phyloP scores from a whole-genome alignment of 352 stramenopile species.

The Globisporangium cederbergense region DNA sequence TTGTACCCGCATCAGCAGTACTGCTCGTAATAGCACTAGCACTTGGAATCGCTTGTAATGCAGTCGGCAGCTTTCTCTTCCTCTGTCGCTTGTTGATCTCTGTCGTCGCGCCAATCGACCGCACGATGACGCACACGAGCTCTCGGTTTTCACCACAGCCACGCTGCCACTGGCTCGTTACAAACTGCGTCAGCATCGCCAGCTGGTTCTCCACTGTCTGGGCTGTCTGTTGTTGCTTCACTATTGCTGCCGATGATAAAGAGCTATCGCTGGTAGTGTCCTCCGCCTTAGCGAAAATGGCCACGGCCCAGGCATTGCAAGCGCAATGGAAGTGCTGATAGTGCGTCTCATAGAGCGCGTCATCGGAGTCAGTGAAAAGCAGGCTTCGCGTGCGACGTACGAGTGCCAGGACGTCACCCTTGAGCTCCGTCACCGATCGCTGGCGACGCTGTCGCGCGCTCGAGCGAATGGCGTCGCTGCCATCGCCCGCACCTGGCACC shows the following conservation, averaged over 20 bases:
- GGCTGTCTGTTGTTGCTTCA: neutral
- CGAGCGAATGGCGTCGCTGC: neutral
- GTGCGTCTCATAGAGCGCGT: neutral
- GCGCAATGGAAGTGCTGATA: neutral
- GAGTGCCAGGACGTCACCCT: constrained; percentile 22
- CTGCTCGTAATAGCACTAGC: neutral
- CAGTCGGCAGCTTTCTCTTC: constrained; percentile 7
- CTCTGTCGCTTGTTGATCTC: neutral
- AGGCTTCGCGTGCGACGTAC: constrained; percentile 7
- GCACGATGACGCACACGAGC: constrained; percentile 8
- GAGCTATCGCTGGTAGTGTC: neutral
- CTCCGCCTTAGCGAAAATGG: neutral
- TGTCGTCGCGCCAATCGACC: constrained; percentile 1
- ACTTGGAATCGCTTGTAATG: no score
- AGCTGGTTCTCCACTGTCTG: constrained; percentile 4
- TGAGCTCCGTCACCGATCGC: constrained; percentile 15
- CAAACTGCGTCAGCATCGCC: neutral
- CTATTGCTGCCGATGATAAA: neutral
- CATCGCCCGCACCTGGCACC: neutral
- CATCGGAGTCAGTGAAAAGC: neutral
- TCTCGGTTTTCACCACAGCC: neutral
- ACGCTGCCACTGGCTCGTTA: neutral
- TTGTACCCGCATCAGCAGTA: no score
- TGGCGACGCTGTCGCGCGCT: neutral
- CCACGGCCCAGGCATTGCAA: constrained; percentile 1